Percentiles rank a stretch among this genome's conserved stretches.
Conservation (phyloP, 2,329 filamentous ascomycete species). For the Cytospora leucostoma region DNA sequence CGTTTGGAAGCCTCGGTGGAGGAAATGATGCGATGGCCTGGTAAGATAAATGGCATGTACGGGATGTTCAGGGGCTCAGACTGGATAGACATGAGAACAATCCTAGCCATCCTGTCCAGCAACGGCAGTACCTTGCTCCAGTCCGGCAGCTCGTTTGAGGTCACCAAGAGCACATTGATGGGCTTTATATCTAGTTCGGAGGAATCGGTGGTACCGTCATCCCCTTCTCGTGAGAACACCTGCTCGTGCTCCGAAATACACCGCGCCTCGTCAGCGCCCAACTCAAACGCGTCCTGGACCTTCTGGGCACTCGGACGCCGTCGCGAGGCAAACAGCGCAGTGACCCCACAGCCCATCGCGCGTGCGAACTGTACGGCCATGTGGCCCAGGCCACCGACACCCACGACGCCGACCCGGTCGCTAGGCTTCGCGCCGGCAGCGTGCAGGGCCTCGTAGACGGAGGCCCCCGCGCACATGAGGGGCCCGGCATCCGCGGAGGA, state of each 20-base stretch:
- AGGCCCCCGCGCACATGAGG: conserved; percentile 49
- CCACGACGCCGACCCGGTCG: conserved; percentile 46
- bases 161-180: conserved; percentile 22
- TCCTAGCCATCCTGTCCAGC: conserved; percentile 18
- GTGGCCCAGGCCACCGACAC: conserved; percentile 63
- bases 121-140: conserved; percentile 17
- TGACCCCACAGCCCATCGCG: conserved; percentile 53
- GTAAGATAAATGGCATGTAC: conserved; percentile 27
- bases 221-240: not conserved
- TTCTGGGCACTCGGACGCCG: conserved; percentile 10
- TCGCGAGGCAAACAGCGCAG: conserved; percentile 12
- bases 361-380: conserved; percentile 63
- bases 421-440: conserved; percentile 32
- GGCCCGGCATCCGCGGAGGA: conserved; percentile 44
- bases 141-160: conserved; percentile 18
- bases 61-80: conserved; percentile 18
- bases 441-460: conserved; percentile 40
- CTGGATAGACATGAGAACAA: conserved; percentile 26
- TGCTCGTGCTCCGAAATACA: conserved; percentile 13
- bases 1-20: conserved; percentile 27
- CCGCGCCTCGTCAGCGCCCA: conserved; percentile 26
- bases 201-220: not conserved
- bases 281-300: conserved; percentile 21
- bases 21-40: conserved; percentile 23
- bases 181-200: not conserved